phyloP scores from a whole-genome alignment of 2,329 filamentous ascomycete genomes.

The Penicillium sp. region DNA sequence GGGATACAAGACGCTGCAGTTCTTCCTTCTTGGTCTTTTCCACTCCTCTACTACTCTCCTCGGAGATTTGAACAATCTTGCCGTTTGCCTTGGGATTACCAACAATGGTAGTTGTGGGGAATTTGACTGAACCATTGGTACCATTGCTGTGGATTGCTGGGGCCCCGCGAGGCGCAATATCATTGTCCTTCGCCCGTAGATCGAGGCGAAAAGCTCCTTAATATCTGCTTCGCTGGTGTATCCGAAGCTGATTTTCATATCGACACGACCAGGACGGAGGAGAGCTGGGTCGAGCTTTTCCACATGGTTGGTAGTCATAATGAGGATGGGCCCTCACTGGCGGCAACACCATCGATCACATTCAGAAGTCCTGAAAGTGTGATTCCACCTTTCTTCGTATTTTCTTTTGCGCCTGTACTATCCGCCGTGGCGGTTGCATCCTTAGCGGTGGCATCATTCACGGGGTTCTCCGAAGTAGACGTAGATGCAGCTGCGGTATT shows the following conservation, averaged over 20 bases:
- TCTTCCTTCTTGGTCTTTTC: conserved; percentile 1
- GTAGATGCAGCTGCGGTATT: background rate
- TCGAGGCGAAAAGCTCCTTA: conserved; percentile 42
- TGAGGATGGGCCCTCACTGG: conserved; percentile 67
- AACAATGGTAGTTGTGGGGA: background rate
- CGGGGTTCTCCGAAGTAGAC: background rate
- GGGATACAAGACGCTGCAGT: conserved; percentile 6
- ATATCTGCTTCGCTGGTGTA: conserved; percentile 39
- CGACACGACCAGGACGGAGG: conserved; percentile 65
- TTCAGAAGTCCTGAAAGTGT: conserved; percentile 68
- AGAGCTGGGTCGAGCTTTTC: conserved; percentile 65
- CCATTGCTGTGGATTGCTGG: conserved; percentile 6
- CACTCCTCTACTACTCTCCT: background rate
- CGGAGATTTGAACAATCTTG: background rate
- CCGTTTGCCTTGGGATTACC: conserved; percentile 5
- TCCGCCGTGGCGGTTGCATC: conserved; percentile 20
- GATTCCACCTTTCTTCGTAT: conserved; percentile 47
- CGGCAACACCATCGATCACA: conserved; percentile 68
- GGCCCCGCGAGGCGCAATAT: conserved; percentile 19
- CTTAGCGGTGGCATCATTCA: background rate
- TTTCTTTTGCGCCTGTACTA: conserved; percentile 6
- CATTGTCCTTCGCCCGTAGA: conserved; percentile 37
- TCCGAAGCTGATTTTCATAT: conserved; percentile 62
- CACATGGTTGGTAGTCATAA: conserved; percentile 71
- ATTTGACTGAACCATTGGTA: conserved; percentile 4